These are phyloP conservation scores for Omphalea diandra DNA, from an alignment of 441 rosid species.

Conservation along the genomic window DNA sequence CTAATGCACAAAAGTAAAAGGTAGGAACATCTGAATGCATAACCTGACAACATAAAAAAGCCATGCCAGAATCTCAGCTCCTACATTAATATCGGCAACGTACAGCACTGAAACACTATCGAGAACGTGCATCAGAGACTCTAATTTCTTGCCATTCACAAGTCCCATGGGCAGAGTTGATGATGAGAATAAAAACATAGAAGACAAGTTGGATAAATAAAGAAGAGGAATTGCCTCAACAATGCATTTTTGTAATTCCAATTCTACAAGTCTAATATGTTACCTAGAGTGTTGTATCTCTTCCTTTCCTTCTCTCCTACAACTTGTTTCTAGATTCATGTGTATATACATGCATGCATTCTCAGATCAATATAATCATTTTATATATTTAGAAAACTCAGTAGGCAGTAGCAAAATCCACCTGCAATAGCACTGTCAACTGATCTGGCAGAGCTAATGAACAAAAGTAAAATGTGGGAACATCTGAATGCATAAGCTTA, in stretches of 20 bases:
- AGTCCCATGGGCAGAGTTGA: background rate
- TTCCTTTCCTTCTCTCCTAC: too few relatives aligned
- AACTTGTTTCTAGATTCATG: too few relatives aligned
- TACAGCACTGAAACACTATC: constrained; percentile 55
- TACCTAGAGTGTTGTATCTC: too few relatives aligned
- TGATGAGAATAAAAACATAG: background rate
- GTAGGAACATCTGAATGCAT: constrained; percentile 42
- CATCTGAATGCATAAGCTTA: constrained; percentile 39
- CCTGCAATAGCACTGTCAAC: background rate
- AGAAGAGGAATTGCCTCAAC: too few relatives aligned
- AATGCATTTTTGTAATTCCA: too few relatives aligned
- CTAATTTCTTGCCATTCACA: constrained; percentile 50
- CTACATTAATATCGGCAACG: constrained; percentile 45
- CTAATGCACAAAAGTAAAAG: background rate
- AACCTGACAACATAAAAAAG: background rate
- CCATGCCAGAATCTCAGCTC: constrained; percentile 46
- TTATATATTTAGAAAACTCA: background rate
- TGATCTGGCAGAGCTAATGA: background rate
- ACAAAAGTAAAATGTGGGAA: constrained; percentile 21
- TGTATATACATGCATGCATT: too few relatives aligned
- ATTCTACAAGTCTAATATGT: too few relatives aligned
- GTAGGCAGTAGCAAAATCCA: background rate
- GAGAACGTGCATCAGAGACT: constrained; percentile 46
- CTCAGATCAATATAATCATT: background rate
- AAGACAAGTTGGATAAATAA: background rate